A percentile compares a stretch with the other conserved stretches of the same genome.
phyloP scores from a whole-genome alignment of 2,329 filamentous ascomycete genomes.

The Tolypocladium paradoxum region DNA sequence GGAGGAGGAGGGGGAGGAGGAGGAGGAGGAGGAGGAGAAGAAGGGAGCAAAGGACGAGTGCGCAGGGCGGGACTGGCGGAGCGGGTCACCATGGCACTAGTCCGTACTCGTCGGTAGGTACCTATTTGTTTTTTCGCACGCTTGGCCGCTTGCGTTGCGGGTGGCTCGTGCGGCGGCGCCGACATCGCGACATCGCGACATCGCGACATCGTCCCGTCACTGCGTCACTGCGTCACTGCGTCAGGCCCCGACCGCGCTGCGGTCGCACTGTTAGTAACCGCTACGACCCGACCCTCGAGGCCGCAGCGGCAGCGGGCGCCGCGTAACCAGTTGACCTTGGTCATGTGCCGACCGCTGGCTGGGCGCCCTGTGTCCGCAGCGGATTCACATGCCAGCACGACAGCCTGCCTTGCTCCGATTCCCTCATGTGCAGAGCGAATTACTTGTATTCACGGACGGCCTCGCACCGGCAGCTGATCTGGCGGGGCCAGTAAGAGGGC shows the following conservation, averaged over 20 bases:
- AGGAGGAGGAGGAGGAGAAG: background rate
- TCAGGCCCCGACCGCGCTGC: background rate
- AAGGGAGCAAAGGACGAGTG: background rate
- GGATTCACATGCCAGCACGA: no score
- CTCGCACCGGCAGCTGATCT: background rate
- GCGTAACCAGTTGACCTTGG: no score
- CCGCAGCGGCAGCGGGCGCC: background rate
- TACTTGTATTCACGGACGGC: background rate
- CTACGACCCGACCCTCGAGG: background rate
- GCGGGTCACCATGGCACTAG: background rate
- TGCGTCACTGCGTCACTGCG: no score
- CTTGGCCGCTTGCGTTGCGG: slow-evolving; percentile 1
- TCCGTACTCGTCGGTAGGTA: no score
- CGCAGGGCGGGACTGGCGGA: background rate
- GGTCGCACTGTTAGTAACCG: background rate
- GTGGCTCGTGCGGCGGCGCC: background rate
- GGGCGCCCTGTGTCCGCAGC: no score
- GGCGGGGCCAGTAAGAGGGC: no score
- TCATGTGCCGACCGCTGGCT: no score
- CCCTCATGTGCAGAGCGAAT: no score
- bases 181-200: no score
- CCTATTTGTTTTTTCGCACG: no score
- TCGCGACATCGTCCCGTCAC: slow-evolving; percentile 3
- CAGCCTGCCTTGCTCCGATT: no score
- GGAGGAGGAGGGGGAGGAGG: slow-evolving; percentile 3